Percentiles rank a stretch among this genome's conserved stretches.
Evolutionary conservation across 768 basidiomycete species (phyloP).

Genomic region (Cubamyces lactineus): DNA sequence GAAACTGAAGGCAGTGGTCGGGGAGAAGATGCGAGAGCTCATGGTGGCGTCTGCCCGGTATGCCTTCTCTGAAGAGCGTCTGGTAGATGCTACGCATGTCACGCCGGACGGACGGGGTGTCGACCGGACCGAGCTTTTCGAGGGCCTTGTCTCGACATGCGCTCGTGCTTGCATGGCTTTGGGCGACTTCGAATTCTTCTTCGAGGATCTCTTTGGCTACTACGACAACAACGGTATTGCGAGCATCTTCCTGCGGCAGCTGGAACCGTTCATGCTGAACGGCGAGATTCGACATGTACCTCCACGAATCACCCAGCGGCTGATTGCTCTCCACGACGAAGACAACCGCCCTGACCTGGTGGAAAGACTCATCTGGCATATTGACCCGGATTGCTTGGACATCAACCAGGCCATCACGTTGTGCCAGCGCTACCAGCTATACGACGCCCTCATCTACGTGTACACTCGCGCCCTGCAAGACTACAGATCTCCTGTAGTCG

Average conservation of each 20-base stretch:
- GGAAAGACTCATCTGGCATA: slow-evolving; percentile 94
- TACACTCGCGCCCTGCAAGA: slow-evolving; percentile 89
- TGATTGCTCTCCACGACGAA: slow-evolving; percentile 79
- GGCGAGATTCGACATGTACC: slow-evolving; percentile 76
- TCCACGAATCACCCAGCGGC: slow-evolving; percentile 83
- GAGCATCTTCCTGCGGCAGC: slow-evolving; percentile 77
- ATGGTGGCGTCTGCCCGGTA: slow-evolving; percentile 88
- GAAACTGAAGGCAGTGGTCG: slow-evolving; percentile 66
- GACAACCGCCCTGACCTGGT: slow-evolving; percentile 71
- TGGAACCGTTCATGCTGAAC: slow-evolving; percentile 82
- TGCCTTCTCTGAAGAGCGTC: slow-evolving; percentile 93
- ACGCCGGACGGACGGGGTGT: slow-evolving; percentile 87
- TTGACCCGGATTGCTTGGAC: slow-evolving; percentile 88
- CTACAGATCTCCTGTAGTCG: slow-evolving; percentile 87
- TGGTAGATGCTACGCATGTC: slow-evolving; percentile 85
- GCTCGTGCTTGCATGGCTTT: slow-evolving; percentile 81
- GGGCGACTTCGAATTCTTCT: slow-evolving; percentile 82
- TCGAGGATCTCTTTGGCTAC: slow-evolving; percentile 90
- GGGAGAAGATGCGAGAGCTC: slow-evolving; percentile 75
- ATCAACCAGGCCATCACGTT: slow-evolving; percentile 90
- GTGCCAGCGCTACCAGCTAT: slow-evolving; percentile 81
- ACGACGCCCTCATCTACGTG: slow-evolving; percentile 93
- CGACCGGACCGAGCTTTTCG: slow-evolving; percentile 88
- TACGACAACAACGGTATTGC: slow-evolving; percentile 86
- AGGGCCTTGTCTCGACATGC: slow-evolving; percentile 79